Conservation (phyloP, 352 stramenopile genomes). For the Phytophthora pluvialis region DNA sequence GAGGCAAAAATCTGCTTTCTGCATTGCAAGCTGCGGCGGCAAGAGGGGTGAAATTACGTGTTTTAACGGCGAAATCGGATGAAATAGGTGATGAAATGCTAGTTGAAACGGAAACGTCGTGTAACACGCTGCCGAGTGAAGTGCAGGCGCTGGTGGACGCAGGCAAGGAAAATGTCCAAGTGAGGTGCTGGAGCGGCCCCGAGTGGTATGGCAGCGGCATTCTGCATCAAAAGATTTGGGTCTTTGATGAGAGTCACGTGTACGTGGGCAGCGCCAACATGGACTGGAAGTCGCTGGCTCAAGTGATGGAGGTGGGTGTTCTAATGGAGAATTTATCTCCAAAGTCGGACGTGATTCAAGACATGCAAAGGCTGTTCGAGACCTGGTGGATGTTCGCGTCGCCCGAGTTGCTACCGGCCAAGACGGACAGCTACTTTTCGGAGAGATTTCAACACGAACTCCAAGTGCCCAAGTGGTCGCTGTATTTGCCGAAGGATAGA, state of each 20-base stretch:
- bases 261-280: conserved; percentile 88
- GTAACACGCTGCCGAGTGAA: conserved; percentile 53
- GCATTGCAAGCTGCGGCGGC: conserved; percentile 53
- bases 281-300: conserved; percentile 86
- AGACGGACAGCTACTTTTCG: conserved; percentile 60
- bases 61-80: conserved; percentile 51
- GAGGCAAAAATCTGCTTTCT: conserved; percentile 56
- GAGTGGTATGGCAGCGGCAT: conserved; percentile 84
- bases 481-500: conserved; percentile 41
- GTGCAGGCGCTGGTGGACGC: conserved; percentile 52
- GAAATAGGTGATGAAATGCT: conserved; percentile 22
- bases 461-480: conserved; percentile 69
- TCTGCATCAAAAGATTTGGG: conserved; percentile 85
- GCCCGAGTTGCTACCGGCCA: conserved; percentile 32
- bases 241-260: conserved; percentile 68
- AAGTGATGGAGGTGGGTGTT: conserved; percentile 88
- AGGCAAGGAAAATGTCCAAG: conserved; percentile 41
- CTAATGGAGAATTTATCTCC: conserved; percentile 56
- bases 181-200: conserved; percentile 65
- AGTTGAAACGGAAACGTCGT: conserved; percentile 30
- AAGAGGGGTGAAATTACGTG: conserved; percentile 61
- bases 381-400: conserved; percentile 75
- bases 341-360: conserved; percentile 43
- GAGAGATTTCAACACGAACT: conserved; percentile 61
- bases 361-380: conserved; percentile 73